These are phyloP conservation scores for Colletotrichum brevisporum DNA, from an alignment of 2,329 filamentous ascomycete species.

Conservation along the genomic window DNA sequence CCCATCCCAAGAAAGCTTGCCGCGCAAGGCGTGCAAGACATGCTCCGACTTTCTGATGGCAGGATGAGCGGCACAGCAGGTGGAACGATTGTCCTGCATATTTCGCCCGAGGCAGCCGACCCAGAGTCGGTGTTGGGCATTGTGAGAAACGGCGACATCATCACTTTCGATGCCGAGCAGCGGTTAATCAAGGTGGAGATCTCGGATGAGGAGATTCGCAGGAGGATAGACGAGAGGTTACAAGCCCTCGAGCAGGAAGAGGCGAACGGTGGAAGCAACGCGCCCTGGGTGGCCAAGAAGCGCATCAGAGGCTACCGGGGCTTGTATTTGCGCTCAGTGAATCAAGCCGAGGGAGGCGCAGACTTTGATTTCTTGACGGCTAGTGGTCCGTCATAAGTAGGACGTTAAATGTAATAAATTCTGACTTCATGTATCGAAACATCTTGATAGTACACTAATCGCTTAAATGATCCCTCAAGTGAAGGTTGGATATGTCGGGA, in stretches of 20 bases:
- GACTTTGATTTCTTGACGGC: slow-evolving; percentile 75
- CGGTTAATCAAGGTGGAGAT: slow-evolving; percentile 73
- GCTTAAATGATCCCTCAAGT: background rate
- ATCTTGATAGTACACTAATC: background rate
- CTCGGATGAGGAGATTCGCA: slow-evolving; percentile 76
- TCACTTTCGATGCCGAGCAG: slow-evolving; percentile 83
- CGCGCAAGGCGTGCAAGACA: slow-evolving; percentile 80
- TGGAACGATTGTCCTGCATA: slow-evolving; percentile 91
- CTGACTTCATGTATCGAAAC: background rate
- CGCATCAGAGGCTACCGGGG: slow-evolving; percentile 69
- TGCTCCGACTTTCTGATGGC: slow-evolving; percentile 89
- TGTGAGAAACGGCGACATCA: slow-evolving; percentile 80
- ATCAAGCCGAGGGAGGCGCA: slow-evolving; percentile 70
- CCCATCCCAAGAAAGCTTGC: slow-evolving; percentile 83
- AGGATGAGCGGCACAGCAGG: slow-evolving; percentile 89
- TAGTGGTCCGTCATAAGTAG: slow-evolving; percentile 12
- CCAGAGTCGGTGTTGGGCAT: slow-evolving; percentile 84
- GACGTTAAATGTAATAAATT: background rate
- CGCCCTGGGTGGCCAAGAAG: slow-evolving; percentile 53
- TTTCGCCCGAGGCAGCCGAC: slow-evolving; percentile 85
- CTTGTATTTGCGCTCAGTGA: slow-evolving; percentile 71
- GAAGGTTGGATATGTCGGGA: slow-evolving; percentile 45
- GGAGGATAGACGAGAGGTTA: slow-evolving; percentile 71
- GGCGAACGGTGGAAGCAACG: slow-evolving; percentile 44
- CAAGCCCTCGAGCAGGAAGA: slow-evolving; percentile 51